Conservation (phyloP, 495 filamentous ascomycete genomes). For the Penicillium alfredii region DNA sequence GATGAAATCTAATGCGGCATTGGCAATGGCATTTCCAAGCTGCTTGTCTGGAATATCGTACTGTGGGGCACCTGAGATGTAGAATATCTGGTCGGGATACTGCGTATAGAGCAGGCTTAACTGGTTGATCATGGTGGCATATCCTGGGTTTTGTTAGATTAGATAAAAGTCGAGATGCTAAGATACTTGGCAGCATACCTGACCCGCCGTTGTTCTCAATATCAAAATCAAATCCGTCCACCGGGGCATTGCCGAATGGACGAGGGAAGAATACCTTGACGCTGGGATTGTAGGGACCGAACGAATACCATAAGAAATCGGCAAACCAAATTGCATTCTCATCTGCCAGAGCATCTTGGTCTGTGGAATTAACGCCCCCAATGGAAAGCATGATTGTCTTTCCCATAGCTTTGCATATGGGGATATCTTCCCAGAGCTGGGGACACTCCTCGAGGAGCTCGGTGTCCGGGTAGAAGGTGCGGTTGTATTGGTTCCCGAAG, state of each 20-base stretch:
- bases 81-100: slow-evolving; percentile 43
- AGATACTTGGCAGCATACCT: no score
- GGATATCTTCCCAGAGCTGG: slow-evolving; percentile 56
- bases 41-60: slow-evolving; percentile 56
- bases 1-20: slow-evolving; percentile 54
- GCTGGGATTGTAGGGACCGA: slow-evolving; percentile 42
- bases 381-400: slow-evolving; percentile 65
- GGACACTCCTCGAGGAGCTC: slow-evolving; percentile 42
- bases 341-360: slow-evolving; percentile 32
- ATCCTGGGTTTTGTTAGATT: slow-evolving; percentile 25
- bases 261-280: slow-evolving; percentile 30
- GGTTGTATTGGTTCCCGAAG: slow-evolving; percentile 61
- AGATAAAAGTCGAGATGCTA: slow-evolving; percentile 2
- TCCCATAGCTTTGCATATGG: slow-evolving; percentile 54
- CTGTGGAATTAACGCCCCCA: slow-evolving; percentile 46
- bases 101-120: slow-evolving; percentile 48
- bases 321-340: slow-evolving; percentile 44
- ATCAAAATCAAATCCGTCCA: slow-evolving; percentile 73
- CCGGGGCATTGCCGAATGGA: slow-evolving; percentile 53
- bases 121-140: slow-evolving; percentile 42
- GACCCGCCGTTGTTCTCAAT: slow-evolving; percentile 45
- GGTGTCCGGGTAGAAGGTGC: slow-evolving; percentile 36
- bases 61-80: slow-evolving; percentile 61
- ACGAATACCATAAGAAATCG: slow-evolving; percentile 57
- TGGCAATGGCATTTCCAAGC: slow-evolving; percentile 44